Evolutionary conservation across 257 asterid genomes (phyloP), one percentile per base, ranked within the genome.

Genomic region (Ballota nigra): DNA sequence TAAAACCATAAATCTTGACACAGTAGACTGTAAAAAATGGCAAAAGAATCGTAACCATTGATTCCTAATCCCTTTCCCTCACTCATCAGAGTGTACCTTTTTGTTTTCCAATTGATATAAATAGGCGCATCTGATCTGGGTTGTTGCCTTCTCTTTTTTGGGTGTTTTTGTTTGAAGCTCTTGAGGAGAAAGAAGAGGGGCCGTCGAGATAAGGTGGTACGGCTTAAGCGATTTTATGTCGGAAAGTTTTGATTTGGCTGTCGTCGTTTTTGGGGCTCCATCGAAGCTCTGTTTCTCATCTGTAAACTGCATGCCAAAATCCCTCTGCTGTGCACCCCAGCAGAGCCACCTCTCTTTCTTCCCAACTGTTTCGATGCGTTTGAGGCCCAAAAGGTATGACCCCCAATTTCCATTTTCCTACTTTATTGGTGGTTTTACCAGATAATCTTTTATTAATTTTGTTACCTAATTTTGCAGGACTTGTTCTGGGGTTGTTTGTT

Each of bases 291-390:
- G 57, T 68, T 75, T 15, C 45, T 57, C 80, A 6, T 74, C 80
- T 76, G 86, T 59, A 77, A 72, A 67, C 56, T 78, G 81, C 81
- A 73, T 83, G 76, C 91, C 57, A 56, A 76, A 68, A 78, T 77
- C 76, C 69, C 87, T 80, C 96, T 82, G 94, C 96, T 85, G 88
- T 71, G 20, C 56, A 0, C 12, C 34, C 24, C 92, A 83, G 92
- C 96, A 81, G 95, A 81, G 88, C 71, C 12, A 5, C 69, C 69
- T 63, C 68, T 74, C 67, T 69, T 68, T 67, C 79, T 67, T 58
- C 75, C 86, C 90, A 41, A 76, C 89, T 66, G 91, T 76, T 86
- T 87, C 96, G 88, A 94, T 94, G 99, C 98, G 95, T 91, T 94
- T 94, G 96, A 91, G 96, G 92, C 92, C 96, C 85, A 86, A 79